phyloP scores from a whole-genome alignment of 768 basidiomycete species.

The Wakefieldia striispora region DNA sequence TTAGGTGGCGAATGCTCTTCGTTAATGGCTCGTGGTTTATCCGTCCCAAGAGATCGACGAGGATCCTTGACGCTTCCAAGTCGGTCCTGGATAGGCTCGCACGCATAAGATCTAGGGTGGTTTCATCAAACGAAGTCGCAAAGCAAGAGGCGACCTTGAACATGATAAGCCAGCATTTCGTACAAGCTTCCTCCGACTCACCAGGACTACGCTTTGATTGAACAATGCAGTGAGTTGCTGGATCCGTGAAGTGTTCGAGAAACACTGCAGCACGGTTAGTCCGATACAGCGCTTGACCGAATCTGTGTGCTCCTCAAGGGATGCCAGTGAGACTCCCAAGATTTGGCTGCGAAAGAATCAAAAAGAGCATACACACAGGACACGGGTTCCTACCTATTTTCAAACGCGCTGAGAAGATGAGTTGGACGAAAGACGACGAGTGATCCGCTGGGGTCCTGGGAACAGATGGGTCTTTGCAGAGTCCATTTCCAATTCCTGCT shows the following conservation, averaged over 20 bases:
- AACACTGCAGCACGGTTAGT: slow-evolving; percentile 40
- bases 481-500: background rate
- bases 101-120: slow-evolving; percentile 15
- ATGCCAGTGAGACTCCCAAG: slow-evolving; percentile 37
- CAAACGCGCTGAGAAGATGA: slow-evolving; percentile 36
- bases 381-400: slow-evolving; percentile 38
- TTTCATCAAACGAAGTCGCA: slow-evolving; percentile 36
- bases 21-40: slow-evolving; percentile 36
- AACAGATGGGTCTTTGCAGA: slow-evolving; percentile 1
- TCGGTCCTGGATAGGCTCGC: slow-evolving; percentile 1
- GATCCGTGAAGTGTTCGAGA: slow-evolving; percentile 36
- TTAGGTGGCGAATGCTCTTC: slow-evolving; percentile 33
- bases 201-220: slow-evolving; percentile 41
- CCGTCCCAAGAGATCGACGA: slow-evolving; percentile 33
- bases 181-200: slow-evolving; percentile 25
- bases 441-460: slow-evolving; percentile 34
- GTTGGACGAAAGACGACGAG: slow-evolving; percentile 44
- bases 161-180: slow-evolving; percentile 3
- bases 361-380: background rate
- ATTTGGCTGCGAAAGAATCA: slow-evolving; percentile 37
- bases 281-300: slow-evolving; percentile 38
- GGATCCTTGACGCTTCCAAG: slow-evolving; percentile 19
- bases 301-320: slow-evolving; percentile 38
- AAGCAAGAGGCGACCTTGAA: slow-evolving; percentile 47
- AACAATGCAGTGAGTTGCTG: slow-evolving; percentile 42